These are phyloP conservation scores for Botrytis deweyae DNA, from an alignment of 2,329 filamentous ascomycete genomes.

Conservation along the genomic window DNA sequence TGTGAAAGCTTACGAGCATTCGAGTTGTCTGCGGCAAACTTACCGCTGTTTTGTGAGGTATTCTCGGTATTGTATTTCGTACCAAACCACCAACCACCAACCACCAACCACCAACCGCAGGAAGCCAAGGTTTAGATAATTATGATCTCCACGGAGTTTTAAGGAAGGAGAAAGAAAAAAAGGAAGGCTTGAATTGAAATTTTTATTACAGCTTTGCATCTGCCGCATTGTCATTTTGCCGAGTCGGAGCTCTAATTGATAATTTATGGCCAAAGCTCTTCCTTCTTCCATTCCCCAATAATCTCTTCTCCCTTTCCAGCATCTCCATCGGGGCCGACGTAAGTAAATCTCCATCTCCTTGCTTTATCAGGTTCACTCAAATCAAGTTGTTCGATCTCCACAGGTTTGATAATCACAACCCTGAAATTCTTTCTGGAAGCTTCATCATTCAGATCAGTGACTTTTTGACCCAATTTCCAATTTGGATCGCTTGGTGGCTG, in stretches of 20 bases:
- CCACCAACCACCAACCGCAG: neutral
- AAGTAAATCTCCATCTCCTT: constrained; percentile 58
- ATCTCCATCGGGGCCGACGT: constrained; percentile 44
- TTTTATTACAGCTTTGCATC: neutral
- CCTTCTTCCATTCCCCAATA: constrained; percentile 52
- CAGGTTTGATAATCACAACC: constrained; percentile 81
- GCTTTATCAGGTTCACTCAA: constrained; percentile 56
- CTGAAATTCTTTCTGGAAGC: constrained; percentile 66
- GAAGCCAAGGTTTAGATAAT: neutral
- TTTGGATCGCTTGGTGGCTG: constrained; percentile 47
- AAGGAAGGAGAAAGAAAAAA: neutral
- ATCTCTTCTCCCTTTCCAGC: constrained; percentile 49
- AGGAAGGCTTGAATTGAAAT: neutral
- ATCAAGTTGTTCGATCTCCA: constrained; percentile 64
- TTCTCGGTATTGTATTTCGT: neutral
- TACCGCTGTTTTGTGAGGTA: neutral
- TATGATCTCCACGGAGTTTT: neutral
- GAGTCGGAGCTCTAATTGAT: neutral
- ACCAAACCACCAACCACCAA: neutral
- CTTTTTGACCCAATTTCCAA: constrained; percentile 57
- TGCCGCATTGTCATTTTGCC: neutral
- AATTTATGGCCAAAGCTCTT: constrained; percentile 40
- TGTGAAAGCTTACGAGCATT: neutral
- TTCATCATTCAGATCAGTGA: constrained; percentile 60
- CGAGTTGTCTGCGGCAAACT: neutral